These are phyloP conservation scores for Stromatinia cepivora DNA, from an alignment of 2,329 filamentous ascomycete genomes.

Conservation along the genomic window DNA sequence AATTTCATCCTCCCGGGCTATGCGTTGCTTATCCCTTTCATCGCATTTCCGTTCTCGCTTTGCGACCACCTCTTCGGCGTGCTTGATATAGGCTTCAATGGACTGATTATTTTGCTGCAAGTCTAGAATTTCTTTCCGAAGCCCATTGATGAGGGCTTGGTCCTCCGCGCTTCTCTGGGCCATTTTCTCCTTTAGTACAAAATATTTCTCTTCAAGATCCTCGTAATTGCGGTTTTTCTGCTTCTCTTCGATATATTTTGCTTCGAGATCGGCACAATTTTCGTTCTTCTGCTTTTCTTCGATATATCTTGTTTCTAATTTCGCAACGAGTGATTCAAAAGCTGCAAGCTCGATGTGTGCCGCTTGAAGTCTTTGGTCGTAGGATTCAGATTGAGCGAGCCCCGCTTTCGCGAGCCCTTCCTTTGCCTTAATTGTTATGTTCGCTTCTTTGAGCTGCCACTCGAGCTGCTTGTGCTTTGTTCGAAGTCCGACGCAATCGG, in stretches of 20 bases:
- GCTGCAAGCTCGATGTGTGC: slow-evolving; percentile 7
- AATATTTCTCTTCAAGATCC: not conserved
- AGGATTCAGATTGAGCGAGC: slow-evolving; percentile 4
- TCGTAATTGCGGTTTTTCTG: not conserved
- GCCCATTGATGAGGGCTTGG: rapidly evolving
- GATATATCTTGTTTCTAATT: not conserved
- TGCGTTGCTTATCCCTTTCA: not conserved
- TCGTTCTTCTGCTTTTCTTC: slow-evolving; percentile 3
- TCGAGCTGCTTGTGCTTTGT: slow-evolving; percentile 7
- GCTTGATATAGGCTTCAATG: not conserved
- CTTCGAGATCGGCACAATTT: not conserved
- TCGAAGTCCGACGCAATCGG: slow-evolving; percentile 18
- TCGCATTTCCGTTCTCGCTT: not conserved
- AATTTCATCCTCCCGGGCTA: not conserved
- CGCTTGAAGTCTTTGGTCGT: slow-evolving; percentile 17
- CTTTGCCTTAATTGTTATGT: not conserved
- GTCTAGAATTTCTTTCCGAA: not conserved
- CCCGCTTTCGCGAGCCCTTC: not conserved
- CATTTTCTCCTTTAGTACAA: slow-evolving; percentile 2
- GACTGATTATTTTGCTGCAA: rapidly evolving
- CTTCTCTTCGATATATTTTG: not conserved
- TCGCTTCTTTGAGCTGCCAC: slow-evolving; percentile 10
- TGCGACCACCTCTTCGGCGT: rapidly evolving
- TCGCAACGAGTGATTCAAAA: not conserved
- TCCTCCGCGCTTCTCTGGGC: not conserved